These are phyloP conservation scores for Zygoascus bituminiphila DNA, from an alignment of 805 yeast genomes.

Conservation along the genomic window DNA sequence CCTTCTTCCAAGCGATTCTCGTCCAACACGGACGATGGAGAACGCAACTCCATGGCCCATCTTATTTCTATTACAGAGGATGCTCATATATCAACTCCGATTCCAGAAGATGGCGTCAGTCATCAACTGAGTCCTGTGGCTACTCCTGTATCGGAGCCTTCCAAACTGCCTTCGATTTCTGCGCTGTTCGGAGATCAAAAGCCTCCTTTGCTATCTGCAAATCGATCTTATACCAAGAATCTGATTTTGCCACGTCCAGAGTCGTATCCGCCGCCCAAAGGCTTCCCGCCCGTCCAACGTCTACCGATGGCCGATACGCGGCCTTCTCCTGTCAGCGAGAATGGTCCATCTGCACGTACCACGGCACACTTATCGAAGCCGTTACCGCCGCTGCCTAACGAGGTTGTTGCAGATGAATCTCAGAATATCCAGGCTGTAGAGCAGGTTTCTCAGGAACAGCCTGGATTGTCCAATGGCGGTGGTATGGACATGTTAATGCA, in stretches of 20 bases:
- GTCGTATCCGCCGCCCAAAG: slow-evolving; percentile 22
- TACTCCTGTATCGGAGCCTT: not conserved
- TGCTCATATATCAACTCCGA: slow-evolving; percentile 18
- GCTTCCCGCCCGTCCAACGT: slow-evolving; percentile 2
- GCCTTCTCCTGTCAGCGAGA: slow-evolving; percentile 15
- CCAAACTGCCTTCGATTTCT: slow-evolving; percentile 8
- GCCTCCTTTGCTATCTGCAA: slow-evolving; percentile 21
- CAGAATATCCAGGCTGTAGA: not conserved
- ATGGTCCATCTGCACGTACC: slow-evolving; percentile 12
- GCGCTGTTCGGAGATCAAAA: slow-evolving; percentile 3
- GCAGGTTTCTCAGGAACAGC: slow-evolving; percentile 6
- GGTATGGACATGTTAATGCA: slow-evolving; percentile 25
- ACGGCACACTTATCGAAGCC: slow-evolving; percentile 15
- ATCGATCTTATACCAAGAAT: slow-evolving; percentile 23
- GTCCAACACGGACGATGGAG: slow-evolving; percentile 18
- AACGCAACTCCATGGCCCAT: slow-evolving; percentile 18
- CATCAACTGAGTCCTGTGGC: not conserved
- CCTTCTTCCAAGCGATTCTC: slow-evolving; percentile 20
- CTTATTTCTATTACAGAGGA: slow-evolving; percentile 19
- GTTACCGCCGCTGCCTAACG: slow-evolving; percentile 22
- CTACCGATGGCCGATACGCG: slow-evolving; percentile 23
- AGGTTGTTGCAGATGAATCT: slow-evolving; percentile 6
- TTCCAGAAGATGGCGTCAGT: not conserved
- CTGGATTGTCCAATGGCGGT: slow-evolving; percentile 5
- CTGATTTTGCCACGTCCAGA: slow-evolving; percentile 25